Base-by-base conservation (phyloP, 2,329 filamentous ascomycete species). In the Sporothrix dimorphospora region DNA sequence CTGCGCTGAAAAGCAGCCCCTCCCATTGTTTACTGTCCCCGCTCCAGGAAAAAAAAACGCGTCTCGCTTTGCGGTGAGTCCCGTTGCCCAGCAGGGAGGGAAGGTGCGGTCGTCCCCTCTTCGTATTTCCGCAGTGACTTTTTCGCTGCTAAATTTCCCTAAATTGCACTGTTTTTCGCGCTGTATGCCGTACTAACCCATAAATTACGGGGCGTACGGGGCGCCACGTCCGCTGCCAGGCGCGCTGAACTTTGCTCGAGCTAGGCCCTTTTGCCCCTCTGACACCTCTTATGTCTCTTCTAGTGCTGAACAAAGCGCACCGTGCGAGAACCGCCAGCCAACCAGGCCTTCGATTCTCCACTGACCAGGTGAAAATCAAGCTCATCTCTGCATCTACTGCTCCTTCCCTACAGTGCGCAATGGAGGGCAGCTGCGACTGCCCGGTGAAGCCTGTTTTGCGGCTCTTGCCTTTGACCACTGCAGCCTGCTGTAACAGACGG, bases 231-330 rank as follows among this genome's bases (percentile, higher is more conserved):
- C 14, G 61, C 57, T 61, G 57, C 34, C 30, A 16, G 19, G 11
- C 19, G 19, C 19, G 21, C 61, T 65, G 24, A 42, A 6, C 19
- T 19, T 19, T 21, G 14, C 30, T 21, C 14, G 12, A 47, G 21
- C 12, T 65, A 47, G 57, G 57, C 40, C 11, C 19, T 24, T 40
- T 42, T 49, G 38, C 27, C 63, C 63, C 42, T 49, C 63, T 34
- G 42, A 30, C 27, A 57, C n/a, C n/a, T n/a, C n/a, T n/a, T n/a
- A n/a, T n/a, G n/a, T n/a, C n/a, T n/a, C n/a, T n/a, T n/a, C n/a
- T 51, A 73, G 59, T 59, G 68, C 70, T 71, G 34, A 47, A 70
- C 69, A 42, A 45, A 45, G 38, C 16, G 51, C 68, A 70, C 68
- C 38, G 68, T 59, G 68, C 53, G 53, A 70, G 40, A 14, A 34